A percentile compares a stretch with the other conserved stretches of the same genome.
These are phyloP conservation scores for Camelina laxa DNA, from an alignment of 345 rosid genomes.

Conservation along the genomic window DNA sequence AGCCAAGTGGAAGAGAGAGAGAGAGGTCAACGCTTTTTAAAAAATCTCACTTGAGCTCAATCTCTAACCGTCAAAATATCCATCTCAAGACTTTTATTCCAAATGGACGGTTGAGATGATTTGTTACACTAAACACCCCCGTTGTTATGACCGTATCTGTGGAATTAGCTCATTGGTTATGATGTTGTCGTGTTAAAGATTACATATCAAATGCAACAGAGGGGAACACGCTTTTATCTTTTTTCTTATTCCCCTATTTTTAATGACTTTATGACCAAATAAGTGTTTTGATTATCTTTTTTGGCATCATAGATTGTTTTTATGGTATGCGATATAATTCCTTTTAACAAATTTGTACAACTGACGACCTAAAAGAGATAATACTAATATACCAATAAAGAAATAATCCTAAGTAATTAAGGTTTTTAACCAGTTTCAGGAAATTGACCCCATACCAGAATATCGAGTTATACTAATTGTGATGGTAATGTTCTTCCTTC, in stretches of 20 bases:
- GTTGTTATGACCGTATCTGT: slow-evolving; percentile 24
- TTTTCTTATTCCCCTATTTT: not conserved
- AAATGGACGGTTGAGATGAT: slow-evolving; percentile 10
- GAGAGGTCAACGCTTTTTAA: slow-evolving; percentile 40
- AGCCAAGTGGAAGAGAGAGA: slow-evolving; percentile 38
- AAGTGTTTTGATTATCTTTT: not conserved
- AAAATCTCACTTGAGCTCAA: slow-evolving; percentile 1
- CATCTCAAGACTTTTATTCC: not conserved
- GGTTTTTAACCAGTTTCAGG: not conserved
- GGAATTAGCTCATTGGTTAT: slow-evolving; percentile 33
- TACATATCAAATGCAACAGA: slow-evolving; percentile 32
- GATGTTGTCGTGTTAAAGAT: slow-evolving; percentile 41
- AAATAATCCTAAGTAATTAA: not conserved
- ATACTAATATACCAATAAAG: no score
- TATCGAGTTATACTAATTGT: not conserved
- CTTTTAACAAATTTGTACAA: no score
- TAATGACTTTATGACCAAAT: slow-evolving; percentile 10
- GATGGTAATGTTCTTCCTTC: not conserved
- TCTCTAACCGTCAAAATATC: slow-evolving; percentile 8
- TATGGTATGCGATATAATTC: no score
- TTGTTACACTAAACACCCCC: not conserved
- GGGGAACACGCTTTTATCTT: slow-evolving; percentile 30
- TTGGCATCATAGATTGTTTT: not conserved
- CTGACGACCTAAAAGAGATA: no score
- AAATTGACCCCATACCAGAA: not conserved